These are phyloP conservation scores for Cyclanthera cordifolia DNA, from an alignment of 306 rosid genomes.

Conservation along the genomic window DNA sequence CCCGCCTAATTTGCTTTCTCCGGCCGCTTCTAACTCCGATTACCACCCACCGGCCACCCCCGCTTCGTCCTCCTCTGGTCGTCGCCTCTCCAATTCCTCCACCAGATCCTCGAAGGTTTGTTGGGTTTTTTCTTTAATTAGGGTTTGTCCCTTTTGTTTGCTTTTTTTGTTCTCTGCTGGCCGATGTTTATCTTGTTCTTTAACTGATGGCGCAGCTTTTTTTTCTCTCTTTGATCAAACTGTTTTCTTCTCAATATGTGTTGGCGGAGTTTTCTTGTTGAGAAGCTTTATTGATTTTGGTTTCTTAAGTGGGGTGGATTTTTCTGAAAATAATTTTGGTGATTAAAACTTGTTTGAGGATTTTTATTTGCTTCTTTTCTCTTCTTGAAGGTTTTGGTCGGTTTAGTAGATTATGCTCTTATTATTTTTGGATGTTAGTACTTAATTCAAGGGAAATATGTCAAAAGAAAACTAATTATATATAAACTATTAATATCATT, in stretches of 20 bases:
- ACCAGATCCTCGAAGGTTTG: slow-evolving; percentile 16
- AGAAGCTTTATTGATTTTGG: no score
- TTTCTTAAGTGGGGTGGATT: not conserved
- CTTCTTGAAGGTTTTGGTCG: not conserved
- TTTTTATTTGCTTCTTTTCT: not conserved
- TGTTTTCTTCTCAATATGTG: not conserved
- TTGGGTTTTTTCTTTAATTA: not conserved
- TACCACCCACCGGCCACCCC: not conserved
- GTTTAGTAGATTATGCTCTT: not conserved
- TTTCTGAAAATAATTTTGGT: not conserved
- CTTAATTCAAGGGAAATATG: not conserved
- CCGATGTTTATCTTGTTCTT: no score
- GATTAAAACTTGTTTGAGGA: not conserved
- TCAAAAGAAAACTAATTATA: not conserved
- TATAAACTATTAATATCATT: not conserved
- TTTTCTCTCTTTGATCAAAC: not conserved
- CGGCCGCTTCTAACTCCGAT: not conserved
- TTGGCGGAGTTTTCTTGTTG: not conserved
- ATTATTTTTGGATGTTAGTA: not conserved
- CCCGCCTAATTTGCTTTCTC: slow-evolving; percentile 1
- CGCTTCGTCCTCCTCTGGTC: not conserved
- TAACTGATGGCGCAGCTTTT: not conserved
- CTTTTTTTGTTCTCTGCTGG: no score
- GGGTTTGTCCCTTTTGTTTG: not conserved
- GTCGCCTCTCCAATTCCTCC: not conserved